Base-by-base conservation (phyloP, 805 yeast genomes). In the Metschnikowia similis region DNA sequence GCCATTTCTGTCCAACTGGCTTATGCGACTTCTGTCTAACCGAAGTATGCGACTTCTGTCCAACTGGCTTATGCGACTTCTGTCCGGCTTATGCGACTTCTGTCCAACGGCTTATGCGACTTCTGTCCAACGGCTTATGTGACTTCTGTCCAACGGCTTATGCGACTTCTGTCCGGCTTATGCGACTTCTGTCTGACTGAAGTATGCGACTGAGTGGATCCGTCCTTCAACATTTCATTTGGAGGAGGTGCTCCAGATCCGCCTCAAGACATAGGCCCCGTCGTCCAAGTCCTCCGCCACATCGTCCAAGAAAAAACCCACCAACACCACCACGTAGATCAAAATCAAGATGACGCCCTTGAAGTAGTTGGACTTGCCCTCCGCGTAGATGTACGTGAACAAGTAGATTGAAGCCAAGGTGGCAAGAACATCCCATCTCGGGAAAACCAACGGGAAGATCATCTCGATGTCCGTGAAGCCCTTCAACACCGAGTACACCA, bases 281-380 rank as follows among this genome's bases (percentile, higher is more conserved):
- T 28, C 40, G n/a, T 27, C 40, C 27, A 73, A 53, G 8, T 49
- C 57, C 35, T 63, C 74, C 27, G 72, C 68, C 41, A 63, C 60
- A 54, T 71, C 75, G 52, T 73, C 81, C 57, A 86, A 82, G 73
- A 82, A 90, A 67, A 92, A 91, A 0, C 98, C 99, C 45, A 82
- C 71, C 48, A 89, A 71, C 8, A 88, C 82, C 32, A 88, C 89
- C 35, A 82, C 61, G 63, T 92, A 92, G 31, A 88, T 77, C 55
- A 94, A 77, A 10, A 92, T 81, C 63, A 92, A 71, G 56, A 94
- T 89, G 13, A 91, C 84, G 1, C 99, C 98, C 66, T 94, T 94
- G 77, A 94, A 92, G 66, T 94, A 94, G 65, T 94, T 94, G 30
- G 96, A 86, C 63, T 91, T 90, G 2, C 99, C 99, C 64, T 94